A percentile compares a stretch with the other conserved stretches of the same genome.
phyloP scores from a whole-genome alignment of 257 asterid species.

The Handroanthus guayacan region DNA sequence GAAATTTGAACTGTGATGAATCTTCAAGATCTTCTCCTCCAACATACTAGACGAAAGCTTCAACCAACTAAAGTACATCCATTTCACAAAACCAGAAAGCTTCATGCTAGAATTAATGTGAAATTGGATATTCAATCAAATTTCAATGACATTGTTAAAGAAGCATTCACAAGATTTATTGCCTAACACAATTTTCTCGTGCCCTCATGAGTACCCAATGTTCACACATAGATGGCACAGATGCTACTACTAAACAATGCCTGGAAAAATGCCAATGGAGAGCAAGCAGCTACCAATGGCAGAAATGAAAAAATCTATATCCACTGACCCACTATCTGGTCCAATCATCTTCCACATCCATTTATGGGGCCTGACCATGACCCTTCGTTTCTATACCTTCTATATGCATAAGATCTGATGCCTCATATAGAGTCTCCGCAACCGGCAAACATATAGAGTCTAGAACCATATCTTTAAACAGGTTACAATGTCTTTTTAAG shows the following conservation, averaged over 20 bases:
- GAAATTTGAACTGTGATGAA: constrained; percentile 9
- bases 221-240: constrained; percentile 28
- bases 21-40: constrained; percentile 18
- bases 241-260: constrained; percentile 12
- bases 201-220: constrained; percentile 20
- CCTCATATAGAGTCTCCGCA: constrained; percentile 9
- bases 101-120: constrained; percentile 1
- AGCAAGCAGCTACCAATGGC: background rate
- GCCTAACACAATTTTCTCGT: background rate
- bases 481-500: constrained; percentile 20
- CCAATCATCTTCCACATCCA: constrained; percentile 27
- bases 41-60: constrained; percentile 13
- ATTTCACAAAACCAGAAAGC: constrained; percentile 7
- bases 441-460: constrained; percentile 24
- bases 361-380: constrained; percentile 6
- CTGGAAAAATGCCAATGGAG: constrained; percentile 5
- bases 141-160: background rate
- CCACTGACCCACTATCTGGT: constrained; percentile 9
- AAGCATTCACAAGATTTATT: background rate
- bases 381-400: constrained; percentile 14
- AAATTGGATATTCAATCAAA: constrained; percentile 17
- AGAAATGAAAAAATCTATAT: background rate
- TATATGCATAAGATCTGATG: constrained; percentile 24
- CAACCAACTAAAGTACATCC: constrained; percentile 13
- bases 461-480: constrained; percentile 25